Evolutionary conservation across 768 basidiomycete species (phyloP).

Genomic region (Imleria badia): DNA sequence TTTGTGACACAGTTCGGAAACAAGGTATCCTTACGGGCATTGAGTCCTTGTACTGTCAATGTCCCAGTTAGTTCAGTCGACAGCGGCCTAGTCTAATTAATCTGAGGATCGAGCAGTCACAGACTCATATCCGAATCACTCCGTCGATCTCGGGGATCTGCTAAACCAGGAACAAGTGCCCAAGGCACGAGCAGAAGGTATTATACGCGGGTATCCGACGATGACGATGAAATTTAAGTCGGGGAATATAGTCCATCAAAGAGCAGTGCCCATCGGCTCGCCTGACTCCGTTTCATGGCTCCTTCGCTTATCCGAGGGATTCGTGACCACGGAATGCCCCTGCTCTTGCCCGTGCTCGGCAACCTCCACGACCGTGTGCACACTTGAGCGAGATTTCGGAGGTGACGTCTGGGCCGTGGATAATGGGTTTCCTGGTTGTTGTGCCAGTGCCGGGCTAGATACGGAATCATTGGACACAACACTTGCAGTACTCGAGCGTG

Average conservation of each 20-base stretch:
- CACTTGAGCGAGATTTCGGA: slow-evolving; percentile 12
- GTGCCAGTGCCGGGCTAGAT: slow-evolving; percentile 9
- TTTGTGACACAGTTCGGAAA: background rate
- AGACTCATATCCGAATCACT: background rate
- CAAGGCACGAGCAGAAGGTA: background rate
- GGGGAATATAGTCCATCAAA: slow-evolving; percentile 16
- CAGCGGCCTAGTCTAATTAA: background rate
- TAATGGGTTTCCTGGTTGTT: background rate
- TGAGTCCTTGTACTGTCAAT: background rate
- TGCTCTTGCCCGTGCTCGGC: slow-evolving; percentile 22
- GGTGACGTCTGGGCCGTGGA: slow-evolving; percentile 11
- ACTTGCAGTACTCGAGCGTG: slow-evolving; percentile 30
- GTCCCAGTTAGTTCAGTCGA: background rate
- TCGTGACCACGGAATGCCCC: slow-evolving; percentile 6
- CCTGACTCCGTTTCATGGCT: slow-evolving; percentile 15
- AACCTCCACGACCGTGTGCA: slow-evolving; percentile 29
- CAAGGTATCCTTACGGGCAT: background rate
- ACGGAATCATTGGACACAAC: slow-evolving; percentile 23
- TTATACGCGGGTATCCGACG: background rate
- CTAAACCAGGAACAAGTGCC: background rate
- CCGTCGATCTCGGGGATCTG: background rate
- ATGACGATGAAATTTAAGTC: background rate
- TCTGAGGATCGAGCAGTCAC: no score
- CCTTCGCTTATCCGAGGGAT: slow-evolving; percentile 2
- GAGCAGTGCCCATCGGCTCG: slow-evolving; percentile 30